These are phyloP conservation scores for Marsdenia floribunda DNA, from an alignment of 257 asterid genomes.

Conservation along the genomic window DNA sequence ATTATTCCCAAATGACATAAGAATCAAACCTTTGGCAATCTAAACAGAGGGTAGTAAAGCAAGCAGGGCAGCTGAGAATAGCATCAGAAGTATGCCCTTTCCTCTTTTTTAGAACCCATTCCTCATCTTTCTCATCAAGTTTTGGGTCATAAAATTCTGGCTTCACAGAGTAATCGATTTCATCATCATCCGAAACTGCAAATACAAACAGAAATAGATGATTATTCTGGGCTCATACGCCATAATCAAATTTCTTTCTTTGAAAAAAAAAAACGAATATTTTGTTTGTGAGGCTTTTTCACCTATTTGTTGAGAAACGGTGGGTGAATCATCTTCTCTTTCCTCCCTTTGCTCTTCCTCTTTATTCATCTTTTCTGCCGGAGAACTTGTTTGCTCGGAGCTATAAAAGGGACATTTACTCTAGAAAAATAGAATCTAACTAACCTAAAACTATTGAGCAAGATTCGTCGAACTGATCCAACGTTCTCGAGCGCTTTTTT, in stretches of 20 bases:
- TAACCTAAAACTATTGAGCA: too few species aligned
- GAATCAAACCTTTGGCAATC: constrained; percentile 74
- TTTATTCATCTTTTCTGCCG: not conserved
- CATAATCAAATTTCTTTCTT: not conserved
- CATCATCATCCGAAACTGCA: constrained; percentile 85
- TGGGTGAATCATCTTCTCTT: constrained; percentile 12
- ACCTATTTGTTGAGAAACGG: constrained; percentile 28
- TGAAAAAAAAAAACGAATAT: not conserved
- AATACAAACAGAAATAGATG: constrained; percentile 5
- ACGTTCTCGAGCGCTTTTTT: too few species aligned
- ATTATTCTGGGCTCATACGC: not conserved
- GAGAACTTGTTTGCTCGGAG: too few species aligned
- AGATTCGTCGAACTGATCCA: too few species aligned
- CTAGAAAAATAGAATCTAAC: too few species aligned
- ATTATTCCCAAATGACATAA: too few species aligned
- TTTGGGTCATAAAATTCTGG: constrained; percentile 78
- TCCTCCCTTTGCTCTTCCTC: constrained; percentile 8
- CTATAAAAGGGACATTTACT: too few species aligned
- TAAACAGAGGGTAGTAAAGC: constrained; percentile 82
- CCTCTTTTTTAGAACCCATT: constrained; percentile 70
- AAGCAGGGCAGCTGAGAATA: constrained; percentile 92
- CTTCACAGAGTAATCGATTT: constrained; percentile 71
- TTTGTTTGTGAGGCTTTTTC: not conserved
- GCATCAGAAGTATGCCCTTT: constrained; percentile 70
- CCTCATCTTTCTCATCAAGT: constrained; percentile 65